These are phyloP conservation scores for Podospora pseudopauciseta DNA, from an alignment of 495 filamentous ascomycete species.

Conservation along the genomic window DNA sequence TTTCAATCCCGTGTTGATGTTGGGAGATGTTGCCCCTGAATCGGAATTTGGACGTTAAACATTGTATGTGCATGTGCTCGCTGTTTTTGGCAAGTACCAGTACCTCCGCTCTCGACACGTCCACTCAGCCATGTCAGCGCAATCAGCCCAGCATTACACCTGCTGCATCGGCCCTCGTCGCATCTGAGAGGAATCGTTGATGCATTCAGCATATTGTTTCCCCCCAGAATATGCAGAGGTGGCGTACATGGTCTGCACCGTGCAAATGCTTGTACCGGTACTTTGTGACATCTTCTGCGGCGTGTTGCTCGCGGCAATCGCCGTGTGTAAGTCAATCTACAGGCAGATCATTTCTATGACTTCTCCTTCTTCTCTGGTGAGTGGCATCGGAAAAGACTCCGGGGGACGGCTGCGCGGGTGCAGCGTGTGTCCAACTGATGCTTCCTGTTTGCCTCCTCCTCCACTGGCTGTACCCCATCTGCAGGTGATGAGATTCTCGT, in stretches of 20 bases:
- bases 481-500: conserved; percentile 4
- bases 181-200: background rate
- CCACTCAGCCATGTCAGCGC: background rate
- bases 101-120: conserved; percentile 22
- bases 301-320: conserved; percentile 7
- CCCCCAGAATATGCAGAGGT: background rate
- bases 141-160: background rate
- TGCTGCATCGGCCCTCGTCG: background rate
- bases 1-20: conserved; percentile 9
- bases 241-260: background rate
- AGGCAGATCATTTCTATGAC: background rate
- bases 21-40: conserved; percentile 11
- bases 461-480: background rate
- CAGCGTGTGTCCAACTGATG: conserved; percentile 13
- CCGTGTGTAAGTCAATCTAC: conserved; percentile 8
- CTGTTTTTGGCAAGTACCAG: conserved; percentile 8
- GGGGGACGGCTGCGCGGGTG: background rate
- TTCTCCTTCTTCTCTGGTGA: background rate
- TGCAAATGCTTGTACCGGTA: conserved; percentile 6
- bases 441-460: background rate
- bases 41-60: background rate
- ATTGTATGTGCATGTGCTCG: background rate
- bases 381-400: background rate
- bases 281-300: background rate
- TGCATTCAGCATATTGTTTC: background rate